phyloP scores from a whole-genome alignment of 371 early-diverging fungal species.

The Funneliformis caledonium region DNA sequence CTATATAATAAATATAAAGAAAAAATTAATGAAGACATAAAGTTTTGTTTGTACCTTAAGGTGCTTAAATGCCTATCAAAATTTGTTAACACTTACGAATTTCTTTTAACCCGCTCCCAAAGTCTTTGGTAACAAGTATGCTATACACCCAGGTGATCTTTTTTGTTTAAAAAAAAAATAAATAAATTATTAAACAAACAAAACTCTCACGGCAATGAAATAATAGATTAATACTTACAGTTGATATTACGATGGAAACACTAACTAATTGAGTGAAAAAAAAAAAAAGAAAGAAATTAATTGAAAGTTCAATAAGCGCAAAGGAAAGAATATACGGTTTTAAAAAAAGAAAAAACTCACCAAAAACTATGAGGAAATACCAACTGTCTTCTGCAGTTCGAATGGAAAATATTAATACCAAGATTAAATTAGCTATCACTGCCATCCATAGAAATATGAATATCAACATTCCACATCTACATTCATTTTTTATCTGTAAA shows the following conservation, averaged over 20 bases:
- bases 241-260: not conserved
- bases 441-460: not conserved
- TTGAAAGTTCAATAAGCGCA: too few species aligned
- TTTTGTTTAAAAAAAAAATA: not conserved
- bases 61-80: too few species aligned
- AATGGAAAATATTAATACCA: constrained; percentile 17
- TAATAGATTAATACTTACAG: not conserved
- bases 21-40: too few species aligned
- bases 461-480: not conserved
- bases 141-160: not conserved
- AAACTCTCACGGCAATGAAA: not conserved
- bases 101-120: not conserved
- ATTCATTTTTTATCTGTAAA: constrained; percentile 14
- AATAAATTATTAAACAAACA: not conserved
- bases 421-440: not conserved
- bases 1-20: too few species aligned
- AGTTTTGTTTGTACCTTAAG: too few species aligned
- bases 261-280: not conserved
- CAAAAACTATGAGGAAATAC: constrained; percentile 21
- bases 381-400: not conserved
- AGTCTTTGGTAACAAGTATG: not conserved
- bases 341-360: not conserved
- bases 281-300: not conserved
- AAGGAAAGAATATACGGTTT: too few species aligned
- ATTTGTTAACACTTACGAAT: not conserved